Base-by-base conservation (phyloP, 2,329 filamentous ascomycete genomes). In the Fusarium globosum region DNA sequence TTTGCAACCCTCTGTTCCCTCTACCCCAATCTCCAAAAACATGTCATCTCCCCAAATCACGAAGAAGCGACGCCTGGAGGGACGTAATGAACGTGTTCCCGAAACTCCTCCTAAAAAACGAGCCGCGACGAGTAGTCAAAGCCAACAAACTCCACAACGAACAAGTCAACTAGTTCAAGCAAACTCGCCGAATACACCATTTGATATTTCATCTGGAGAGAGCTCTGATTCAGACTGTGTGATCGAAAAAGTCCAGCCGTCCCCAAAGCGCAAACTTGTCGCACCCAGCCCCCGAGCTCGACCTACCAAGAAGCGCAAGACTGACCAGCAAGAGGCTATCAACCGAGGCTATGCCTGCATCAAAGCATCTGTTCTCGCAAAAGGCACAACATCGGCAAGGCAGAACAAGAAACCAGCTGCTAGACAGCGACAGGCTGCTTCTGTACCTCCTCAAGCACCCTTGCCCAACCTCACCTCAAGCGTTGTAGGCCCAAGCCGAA, bases 201-300 rank as follows among this genome's bases (percentile, higher is more conserved):
- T 77, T 35, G 65, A 66, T 16, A 67, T 78, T 15, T 75, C 73
- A 6, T 78, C 76, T 13, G 57, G 33, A 20, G 71, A 70, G 13
- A 61, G 60, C 39, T 74, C 71, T 11, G 68, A 58, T 45, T 71
- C 71, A 18, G 75, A 76, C 9, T 72, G 65, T 23, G 45, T 69
- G 59, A 69, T 75, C 14, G 49, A 61, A 33, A 52, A 69, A 15
- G 61, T 73, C 3, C 35, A 35, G 12, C 64, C 63, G 3, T 66
- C 61, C 2, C 61, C 71, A 16, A 75, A 77, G 65, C 61, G 65
- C 15, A 77, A 71, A 28, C 55, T 57, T 38, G 23, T 38, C n/a
- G 46, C 56, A 14, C 18, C 49, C 20, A 67, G 45, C 18, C 42
- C 56, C 16, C 61, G 46, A 48, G 38, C n/a, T 59, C 62, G 36